Base-by-base conservation (phyloP, 352 stramenopile genomes). In the Pythium pyrilobum region DNA sequence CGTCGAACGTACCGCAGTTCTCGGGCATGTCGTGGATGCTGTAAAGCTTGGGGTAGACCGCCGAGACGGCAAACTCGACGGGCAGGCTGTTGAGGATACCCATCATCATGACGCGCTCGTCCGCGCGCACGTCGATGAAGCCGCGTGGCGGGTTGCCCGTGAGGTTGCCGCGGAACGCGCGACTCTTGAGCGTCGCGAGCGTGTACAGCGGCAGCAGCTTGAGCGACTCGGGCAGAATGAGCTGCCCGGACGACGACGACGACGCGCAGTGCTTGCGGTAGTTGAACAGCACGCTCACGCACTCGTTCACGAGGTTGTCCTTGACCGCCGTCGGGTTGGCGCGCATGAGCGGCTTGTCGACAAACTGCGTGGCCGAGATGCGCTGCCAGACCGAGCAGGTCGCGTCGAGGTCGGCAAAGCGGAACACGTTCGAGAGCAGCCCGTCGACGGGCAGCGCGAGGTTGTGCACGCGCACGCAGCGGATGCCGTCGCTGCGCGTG, bases 391-490 rank as follows among this genome's bases (percentile, higher is more conserved):
- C 74, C 10, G 84, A 89, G 53, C 83, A 90, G 4, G 85, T 91
- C 13, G 86, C 85, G 37, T 96, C 89, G 41, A 96, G 59, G 48
- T 96, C 87, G 1, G 85, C 86, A 33, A 89, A 88, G 28, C 82
- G 84, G 67, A 96, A 97, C 20, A 96, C 75, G 58, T 96, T 94
- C 33, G 81, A 84, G 16, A 95, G 58, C 46, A 94, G 61, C 5
- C 71, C 66, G 21, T 92, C 81, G 27, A 90, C 81, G 16, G 74
- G 76, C 25, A 97, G 41, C 16, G 84, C 84, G 28, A 97, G 50
- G 52, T 95, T 97, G 71, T 97, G 90, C 49, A 96, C 90, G 40
- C 90, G 89, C 29, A 97, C 87, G 50, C 85, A 89, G 46, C 89
- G 85, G 32, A 92, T 70, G 28, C 87, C 87, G 49, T 92, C 77